Conservation (phyloP, 2,329 filamentous ascomycete genomes). For the Pseudogymnoascus sp. region DNA sequence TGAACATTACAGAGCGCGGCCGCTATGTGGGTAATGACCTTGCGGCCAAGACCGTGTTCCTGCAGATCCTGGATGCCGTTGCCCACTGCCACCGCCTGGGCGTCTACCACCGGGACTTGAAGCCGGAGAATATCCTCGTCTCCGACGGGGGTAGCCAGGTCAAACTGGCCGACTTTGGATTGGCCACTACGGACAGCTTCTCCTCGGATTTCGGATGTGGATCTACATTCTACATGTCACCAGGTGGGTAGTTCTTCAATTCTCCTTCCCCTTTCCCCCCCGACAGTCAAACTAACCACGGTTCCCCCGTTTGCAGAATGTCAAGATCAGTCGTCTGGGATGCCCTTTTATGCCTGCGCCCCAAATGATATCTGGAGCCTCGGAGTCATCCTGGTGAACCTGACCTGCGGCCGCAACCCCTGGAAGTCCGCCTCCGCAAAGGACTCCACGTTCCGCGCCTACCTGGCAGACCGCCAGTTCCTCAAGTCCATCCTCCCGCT, state of each 20-base stretch:
- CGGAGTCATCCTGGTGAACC: constrained; percentile 95
- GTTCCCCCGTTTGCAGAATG: constrained; percentile 59
- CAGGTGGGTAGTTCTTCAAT: constrained; percentile 58
- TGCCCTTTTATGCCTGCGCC: constrained; percentile 78
- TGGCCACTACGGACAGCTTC: constrained; percentile 74
- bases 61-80: constrained; percentile 94
- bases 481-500: constrained; percentile 87
- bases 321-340: constrained; percentile 66
- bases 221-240: constrained; percentile 99
- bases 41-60: constrained; percentile 77
- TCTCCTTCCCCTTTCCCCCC: constrained; percentile 13
- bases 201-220: constrained; percentile 96
- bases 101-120: constrained; percentile 95
- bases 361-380: constrained; percentile 97
- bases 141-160: constrained; percentile 81
- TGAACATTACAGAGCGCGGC: constrained; percentile 92
- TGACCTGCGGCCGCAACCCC: constrained; percentile 95
- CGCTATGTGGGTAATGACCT: constrained; percentile 90
- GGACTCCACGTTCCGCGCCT: constrained; percentile 92
- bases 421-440: constrained; percentile 95
- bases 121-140: constrained; percentile 96
- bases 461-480: constrained; percentile 76
- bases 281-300: constrained; percentile 22
- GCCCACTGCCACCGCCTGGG: constrained; percentile 87
- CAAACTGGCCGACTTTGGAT: constrained; percentile 94